These are phyloP conservation scores for Geum urbanum DNA, from an alignment of 306 rosid species.

Conservation along the genomic window DNA sequence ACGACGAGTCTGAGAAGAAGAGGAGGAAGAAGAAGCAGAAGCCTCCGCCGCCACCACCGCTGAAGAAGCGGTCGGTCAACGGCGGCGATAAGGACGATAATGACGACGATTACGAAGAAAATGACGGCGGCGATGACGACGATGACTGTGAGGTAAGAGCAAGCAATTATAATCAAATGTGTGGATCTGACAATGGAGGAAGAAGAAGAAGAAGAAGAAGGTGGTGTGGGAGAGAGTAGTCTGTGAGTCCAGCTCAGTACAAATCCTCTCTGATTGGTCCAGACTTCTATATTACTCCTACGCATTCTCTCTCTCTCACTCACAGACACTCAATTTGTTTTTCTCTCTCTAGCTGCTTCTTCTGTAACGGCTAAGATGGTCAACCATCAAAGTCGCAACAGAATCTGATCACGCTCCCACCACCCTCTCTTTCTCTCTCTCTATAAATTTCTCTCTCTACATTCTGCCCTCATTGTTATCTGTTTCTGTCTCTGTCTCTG, in stretches of 20 bases:
- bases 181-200: conserved; percentile 8
- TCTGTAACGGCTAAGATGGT: conserved; percentile 45
- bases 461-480: conserved; percentile 26
- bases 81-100: conserved; percentile 32
- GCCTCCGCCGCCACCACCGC: conserved; percentile 13
- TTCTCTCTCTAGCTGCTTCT: conserved; percentile 33
- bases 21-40: too few species aligned
- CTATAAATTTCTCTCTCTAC: conserved; percentile 29
- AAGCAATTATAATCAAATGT: not conserved
- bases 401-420: conserved; percentile 67
- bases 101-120: conserved; percentile 27
- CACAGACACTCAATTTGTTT: too few species aligned
- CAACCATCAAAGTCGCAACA: conserved; percentile 72
- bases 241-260: conserved; percentile 50
- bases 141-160: conserved; percentile 60
- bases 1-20: conserved; percentile 36
- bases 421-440: conserved; percentile 33
- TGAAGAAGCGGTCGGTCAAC: conserved; percentile 46
- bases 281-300: conserved; percentile 39
- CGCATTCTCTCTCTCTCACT: conserved; percentile 28
- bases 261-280: conserved; percentile 44
- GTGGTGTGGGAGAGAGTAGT: conserved; percentile 13
- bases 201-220: conserved; percentile 13
- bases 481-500: conserved; percentile 56
- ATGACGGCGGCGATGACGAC: conserved; percentile 33